Conservation (phyloP, 2,329 filamentous ascomycete genomes). For the Fusarium gaditjirri region DNA sequence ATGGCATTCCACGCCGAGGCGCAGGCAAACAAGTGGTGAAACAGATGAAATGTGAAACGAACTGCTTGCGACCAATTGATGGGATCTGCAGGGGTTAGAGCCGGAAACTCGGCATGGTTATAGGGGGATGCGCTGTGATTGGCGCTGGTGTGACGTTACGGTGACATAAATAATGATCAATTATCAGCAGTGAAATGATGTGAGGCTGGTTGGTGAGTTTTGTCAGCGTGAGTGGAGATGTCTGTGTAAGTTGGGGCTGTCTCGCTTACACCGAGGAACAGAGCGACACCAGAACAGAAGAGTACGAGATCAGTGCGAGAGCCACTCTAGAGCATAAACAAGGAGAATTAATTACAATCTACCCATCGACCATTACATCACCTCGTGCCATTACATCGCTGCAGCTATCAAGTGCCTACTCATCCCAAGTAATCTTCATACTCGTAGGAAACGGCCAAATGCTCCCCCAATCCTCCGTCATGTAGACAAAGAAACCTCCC, state of each 20-base stretch:
- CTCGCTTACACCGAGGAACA: not conserved
- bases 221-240: not conserved
- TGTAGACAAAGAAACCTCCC: constrained; percentile 68
- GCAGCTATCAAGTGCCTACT: not conserved
- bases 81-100: not conserved
- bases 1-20: constrained; percentile 13
- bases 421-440: constrained; percentile 66
- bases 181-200: fast-evolving
- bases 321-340: not conserved
- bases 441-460: constrained; percentile 59
- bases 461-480: constrained; percentile 72
- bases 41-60: constrained; percentile 15
- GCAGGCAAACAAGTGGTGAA: constrained; percentile 10
- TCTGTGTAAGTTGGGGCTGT: not conserved
- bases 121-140: not conserved
- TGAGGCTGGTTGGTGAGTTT: not conserved
- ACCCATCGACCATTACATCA: constrained; percentile 10
- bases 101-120: constrained; percentile 12
- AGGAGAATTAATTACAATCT: constrained; percentile 2
- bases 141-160: not conserved
- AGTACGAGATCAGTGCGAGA: not conserved
- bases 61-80: constrained; percentile 11
- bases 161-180: not conserved
- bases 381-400: constrained; percentile 24
- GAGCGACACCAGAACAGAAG: not conserved